phyloP scores from a whole-genome alignment of 176 grass and related monocot genomes.

The Urochloa ruziziensis region DNA sequence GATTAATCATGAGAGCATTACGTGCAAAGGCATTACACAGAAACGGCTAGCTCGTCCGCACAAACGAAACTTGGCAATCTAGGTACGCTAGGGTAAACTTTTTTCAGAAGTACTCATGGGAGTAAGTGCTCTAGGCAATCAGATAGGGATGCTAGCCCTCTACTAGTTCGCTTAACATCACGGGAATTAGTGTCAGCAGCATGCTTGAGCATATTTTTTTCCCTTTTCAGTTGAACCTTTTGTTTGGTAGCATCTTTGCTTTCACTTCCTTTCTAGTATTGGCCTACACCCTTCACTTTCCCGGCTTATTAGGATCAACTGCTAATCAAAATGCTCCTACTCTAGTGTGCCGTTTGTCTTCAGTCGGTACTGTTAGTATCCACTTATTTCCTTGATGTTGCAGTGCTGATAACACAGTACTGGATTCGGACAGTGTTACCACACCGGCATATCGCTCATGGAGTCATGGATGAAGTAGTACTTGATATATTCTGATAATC shows the following conservation, averaged over 20 bases:
- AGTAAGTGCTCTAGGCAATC: slow-evolving; percentile 45
- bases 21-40: not conserved
- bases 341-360: not conserved
- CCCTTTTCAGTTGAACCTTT: slow-evolving; percentile 22
- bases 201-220: not conserved
- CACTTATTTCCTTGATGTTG: not conserved
- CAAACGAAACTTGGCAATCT: not conserved
- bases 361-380: not conserved
- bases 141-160: slow-evolving; percentile 18
- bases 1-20: not conserved
- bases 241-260: slow-evolving; percentile 44
- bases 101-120: too few relatives aligned
- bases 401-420: not conserved
- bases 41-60: not conserved
- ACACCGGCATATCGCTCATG: not conserved
- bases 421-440: not conserved
- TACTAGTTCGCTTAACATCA: not conserved
- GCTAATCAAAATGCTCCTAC: not conserved
- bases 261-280: slow-evolving; percentile 24
- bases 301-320: slow-evolving; percentile 36
- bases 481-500: not conserved
- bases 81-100: not conserved
- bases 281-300: slow-evolving; percentile 38
- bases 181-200: slow-evolving; percentile 7
- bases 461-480: not conserved